A percentile compares a stretch with the other conserved stretches of the same genome.
phyloP scores from a whole-genome alignment of 1,139 yeast species.

The Suhomyces taliae region DNA sequence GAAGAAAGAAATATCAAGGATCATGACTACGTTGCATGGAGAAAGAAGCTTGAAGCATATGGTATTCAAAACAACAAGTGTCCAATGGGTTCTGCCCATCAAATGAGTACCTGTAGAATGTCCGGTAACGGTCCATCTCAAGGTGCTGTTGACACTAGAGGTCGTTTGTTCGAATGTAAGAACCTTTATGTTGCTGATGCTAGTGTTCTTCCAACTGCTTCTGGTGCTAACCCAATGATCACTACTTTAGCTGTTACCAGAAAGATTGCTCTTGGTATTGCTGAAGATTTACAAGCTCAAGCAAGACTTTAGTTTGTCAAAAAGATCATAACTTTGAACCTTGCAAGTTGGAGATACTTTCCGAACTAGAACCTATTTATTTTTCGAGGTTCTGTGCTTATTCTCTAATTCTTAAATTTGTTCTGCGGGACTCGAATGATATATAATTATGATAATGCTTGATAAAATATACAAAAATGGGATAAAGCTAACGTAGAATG shows the following conservation, averaged over 20 bases:
- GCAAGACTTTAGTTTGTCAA: constrained; percentile 25
- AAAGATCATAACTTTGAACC: background rate
- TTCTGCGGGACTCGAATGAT: background rate
- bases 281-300: constrained; percentile 33
- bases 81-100: constrained; percentile 57
- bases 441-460: background rate
- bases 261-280: constrained; percentile 35
- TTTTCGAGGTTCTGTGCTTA: background rate
- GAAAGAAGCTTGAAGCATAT: constrained; percentile 26
- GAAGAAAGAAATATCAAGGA: constrained; percentile 44
- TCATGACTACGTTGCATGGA: constrained; percentile 49
- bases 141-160: constrained; percentile 52
- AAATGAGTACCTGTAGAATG: constrained; percentile 60
- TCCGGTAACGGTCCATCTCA: constrained; percentile 47
- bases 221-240: constrained; percentile 61
- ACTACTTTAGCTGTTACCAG: constrained; percentile 44
- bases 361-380: background rate
- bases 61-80: constrained; percentile 32
- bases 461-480: too few relatives aligned
- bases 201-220: constrained; percentile 57
- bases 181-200: constrained; percentile 60
- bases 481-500: too few relatives aligned
- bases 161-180: constrained; percentile 53
- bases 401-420: background rate
- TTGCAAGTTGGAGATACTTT: background rate